Percentiles rank a stretch among this genome's conserved stretches.
phyloP scores from a whole-genome alignment of 192 early-diverging fungal genomes.

The Helicostylum pulchrum region DNA sequence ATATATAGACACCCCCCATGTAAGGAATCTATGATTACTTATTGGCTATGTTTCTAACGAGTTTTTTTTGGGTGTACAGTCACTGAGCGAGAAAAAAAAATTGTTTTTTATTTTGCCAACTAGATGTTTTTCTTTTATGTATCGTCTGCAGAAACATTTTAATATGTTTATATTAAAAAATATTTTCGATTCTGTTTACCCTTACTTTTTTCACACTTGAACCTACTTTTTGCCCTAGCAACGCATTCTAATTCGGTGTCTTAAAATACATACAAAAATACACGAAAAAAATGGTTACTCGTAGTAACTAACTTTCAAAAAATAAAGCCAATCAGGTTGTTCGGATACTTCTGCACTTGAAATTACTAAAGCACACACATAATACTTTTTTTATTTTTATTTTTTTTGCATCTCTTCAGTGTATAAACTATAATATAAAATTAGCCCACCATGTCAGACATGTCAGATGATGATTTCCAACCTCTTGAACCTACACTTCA shows the following conservation, averaged over 20 bases:
- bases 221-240: too few relatives aligned
- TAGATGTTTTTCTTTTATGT: too few relatives aligned
- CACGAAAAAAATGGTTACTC: too few relatives aligned
- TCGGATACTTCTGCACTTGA: neutral
- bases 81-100: too few relatives aligned
- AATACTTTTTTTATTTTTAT: conserved; percentile 2
- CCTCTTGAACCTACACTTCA: conserved; percentile 82
- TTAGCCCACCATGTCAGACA: conserved; percentile 43
- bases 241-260: too few relatives aligned
- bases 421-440: neutral
- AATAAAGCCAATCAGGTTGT: neutral
- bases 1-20: neutral
- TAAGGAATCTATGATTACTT: conserved; percentile 4
- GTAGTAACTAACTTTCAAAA: neutral
- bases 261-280: too few relatives aligned
- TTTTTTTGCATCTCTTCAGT: neutral
- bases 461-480: conserved; percentile 69
- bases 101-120: too few relatives aligned
- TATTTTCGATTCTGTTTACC: neutral
- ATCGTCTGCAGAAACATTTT: too few relatives aligned
- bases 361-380: too few relatives aligned
- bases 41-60: conserved; percentile 20
- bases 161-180: too few relatives aligned
- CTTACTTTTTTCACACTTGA: neutral
- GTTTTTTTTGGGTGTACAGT: too few relatives aligned